Conservation (phyloP, 2,329 filamentous ascomycete species). For the Plenodomus biglobosus region DNA sequence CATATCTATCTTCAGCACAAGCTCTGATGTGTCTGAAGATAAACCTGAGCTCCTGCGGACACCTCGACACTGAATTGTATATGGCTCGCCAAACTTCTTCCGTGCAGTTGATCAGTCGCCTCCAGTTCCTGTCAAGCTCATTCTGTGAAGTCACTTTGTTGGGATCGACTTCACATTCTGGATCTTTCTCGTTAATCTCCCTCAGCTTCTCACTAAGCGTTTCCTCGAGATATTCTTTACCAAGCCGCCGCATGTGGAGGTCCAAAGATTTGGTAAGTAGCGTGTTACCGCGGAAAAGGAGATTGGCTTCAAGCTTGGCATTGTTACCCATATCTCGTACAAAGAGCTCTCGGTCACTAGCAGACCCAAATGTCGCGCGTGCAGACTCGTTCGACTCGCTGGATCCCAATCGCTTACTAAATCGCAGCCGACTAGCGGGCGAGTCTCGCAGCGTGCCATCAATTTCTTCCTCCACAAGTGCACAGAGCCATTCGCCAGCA, state of each 20-base stretch:
- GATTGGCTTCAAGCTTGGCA: slow-evolving; percentile 82
- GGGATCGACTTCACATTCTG: slow-evolving; percentile 93
- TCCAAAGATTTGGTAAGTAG: slow-evolving; percentile 91
- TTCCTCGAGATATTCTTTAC: slow-evolving; percentile 89
- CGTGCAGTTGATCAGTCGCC: slow-evolving; percentile 71
- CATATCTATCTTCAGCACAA: slow-evolving; percentile 91
- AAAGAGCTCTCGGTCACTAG: slow-evolving; percentile 67
- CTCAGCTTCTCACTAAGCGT: slow-evolving; percentile 80
- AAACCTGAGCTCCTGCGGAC: slow-evolving; percentile 78
- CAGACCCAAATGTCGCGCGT: slow-evolving; percentile 40
- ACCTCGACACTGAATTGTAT: slow-evolving; percentile 68
- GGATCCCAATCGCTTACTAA: slow-evolving; percentile 70
- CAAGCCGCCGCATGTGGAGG: slow-evolving; percentile 91
- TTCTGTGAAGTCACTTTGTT: slow-evolving; percentile 68
- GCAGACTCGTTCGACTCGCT: slow-evolving; percentile 64
- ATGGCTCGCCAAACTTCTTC: slow-evolving; percentile 86
- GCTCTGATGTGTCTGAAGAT: slow-evolving; percentile 90
- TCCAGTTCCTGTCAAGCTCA: slow-evolving; percentile 83
- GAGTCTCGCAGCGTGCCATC: slow-evolving; percentile 86
- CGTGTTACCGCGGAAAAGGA: slow-evolving; percentile 93
- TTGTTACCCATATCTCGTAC: slow-evolving; percentile 78
- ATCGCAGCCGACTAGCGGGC: slow-evolving; percentile 66
- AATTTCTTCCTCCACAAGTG: slow-evolving; percentile 93
- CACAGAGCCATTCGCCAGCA: slow-evolving; percentile 86
- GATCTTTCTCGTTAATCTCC: slow-evolving; percentile 87